Evolutionary conservation across 257 asterid species (phyloP).

Genomic region (Penstemon newberryi): DNA sequence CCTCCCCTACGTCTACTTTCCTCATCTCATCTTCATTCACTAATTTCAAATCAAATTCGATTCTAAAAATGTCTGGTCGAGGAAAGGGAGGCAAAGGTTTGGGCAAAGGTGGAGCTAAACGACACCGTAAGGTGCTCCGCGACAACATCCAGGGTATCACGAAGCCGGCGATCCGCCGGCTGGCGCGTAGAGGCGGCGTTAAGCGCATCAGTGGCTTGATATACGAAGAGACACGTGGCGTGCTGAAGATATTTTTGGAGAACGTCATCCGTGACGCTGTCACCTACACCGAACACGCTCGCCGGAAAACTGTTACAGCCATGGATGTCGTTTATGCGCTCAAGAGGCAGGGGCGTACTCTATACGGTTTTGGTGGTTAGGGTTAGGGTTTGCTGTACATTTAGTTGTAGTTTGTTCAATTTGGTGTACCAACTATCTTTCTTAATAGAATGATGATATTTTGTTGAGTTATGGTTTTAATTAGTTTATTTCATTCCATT

Average conservation of each 20-base stretch:
- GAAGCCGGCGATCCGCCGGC: no score
- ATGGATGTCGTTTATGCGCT: conserved; percentile 44
- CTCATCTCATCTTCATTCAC: not conserved
- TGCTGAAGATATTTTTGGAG: no score
- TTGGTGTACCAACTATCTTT: not conserved
- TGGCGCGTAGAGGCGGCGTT: no score
- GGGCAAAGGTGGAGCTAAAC: conserved; percentile 49
- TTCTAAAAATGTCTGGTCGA: conserved; percentile 37
- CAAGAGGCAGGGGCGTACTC: conserved; percentile 45
- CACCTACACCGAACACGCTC: no score
- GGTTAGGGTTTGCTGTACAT: conserved; percentile 31
- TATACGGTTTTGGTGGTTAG: conserved; percentile 39
- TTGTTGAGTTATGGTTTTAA: not conserved
- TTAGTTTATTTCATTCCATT: no score
- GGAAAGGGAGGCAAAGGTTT: conserved; percentile 48
- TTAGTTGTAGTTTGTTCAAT: conserved; percentile 20
- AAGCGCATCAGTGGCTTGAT: no score
- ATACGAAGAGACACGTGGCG: no score
- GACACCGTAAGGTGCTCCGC: conserved; percentile 45
- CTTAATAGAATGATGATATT: not conserved
- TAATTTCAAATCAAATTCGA: not conserved
- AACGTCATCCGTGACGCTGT: no score
- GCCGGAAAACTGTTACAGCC: conserved; percentile 42
- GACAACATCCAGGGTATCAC: conserved; percentile 37
- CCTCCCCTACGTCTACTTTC: not conserved